Evolutionary conservation across 2,329 filamentous ascomycete species (phyloP).

Genomic region (Hypoxylon sp.): DNA sequence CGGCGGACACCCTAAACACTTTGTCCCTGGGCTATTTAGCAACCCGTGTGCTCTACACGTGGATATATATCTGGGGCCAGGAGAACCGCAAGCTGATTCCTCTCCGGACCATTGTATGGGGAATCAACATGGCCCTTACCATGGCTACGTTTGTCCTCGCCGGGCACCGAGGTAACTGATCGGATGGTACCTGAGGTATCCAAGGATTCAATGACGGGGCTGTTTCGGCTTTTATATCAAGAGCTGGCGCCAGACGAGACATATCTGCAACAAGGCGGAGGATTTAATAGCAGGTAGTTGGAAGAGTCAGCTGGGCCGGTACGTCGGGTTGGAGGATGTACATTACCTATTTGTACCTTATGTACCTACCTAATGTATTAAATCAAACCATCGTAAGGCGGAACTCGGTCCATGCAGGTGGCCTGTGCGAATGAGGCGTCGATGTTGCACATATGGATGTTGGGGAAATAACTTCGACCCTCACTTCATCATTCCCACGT

Average conservation of each 20-base stretch:
- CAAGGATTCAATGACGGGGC: neutral
- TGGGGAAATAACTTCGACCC: too few species aligned
- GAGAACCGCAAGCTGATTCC: conserved; percentile 45
- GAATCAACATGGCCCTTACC: conserved; percentile 31
- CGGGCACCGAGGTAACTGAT: conserved; percentile 30
- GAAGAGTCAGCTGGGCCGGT: neutral
- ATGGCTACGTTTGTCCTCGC: conserved; percentile 50
- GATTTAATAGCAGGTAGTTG: neutral
- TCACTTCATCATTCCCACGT: neutral
- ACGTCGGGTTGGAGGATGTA: neutral
- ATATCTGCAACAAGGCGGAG: neutral
- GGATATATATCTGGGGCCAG: conserved; percentile 51
- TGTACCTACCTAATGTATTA: neutral
- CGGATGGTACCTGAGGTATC: neutral
- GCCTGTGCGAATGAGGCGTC: neutral
- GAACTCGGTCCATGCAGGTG: neutral
- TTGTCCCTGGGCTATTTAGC: conserved; percentile 47
- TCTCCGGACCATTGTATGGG: conserved; percentile 49
- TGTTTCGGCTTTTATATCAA: neutral
- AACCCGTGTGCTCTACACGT: conserved; percentile 50
- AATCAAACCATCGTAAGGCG: neutral
- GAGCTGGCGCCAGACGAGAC: neutral
- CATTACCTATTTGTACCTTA: neutral
- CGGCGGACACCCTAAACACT: conserved; percentile 44
- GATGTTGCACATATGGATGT: too few species aligned